Evolutionary conservation across 1,139 yeast genomes (phyloP).

Genomic region (Scheffersomyces cryptocercus): DNA sequence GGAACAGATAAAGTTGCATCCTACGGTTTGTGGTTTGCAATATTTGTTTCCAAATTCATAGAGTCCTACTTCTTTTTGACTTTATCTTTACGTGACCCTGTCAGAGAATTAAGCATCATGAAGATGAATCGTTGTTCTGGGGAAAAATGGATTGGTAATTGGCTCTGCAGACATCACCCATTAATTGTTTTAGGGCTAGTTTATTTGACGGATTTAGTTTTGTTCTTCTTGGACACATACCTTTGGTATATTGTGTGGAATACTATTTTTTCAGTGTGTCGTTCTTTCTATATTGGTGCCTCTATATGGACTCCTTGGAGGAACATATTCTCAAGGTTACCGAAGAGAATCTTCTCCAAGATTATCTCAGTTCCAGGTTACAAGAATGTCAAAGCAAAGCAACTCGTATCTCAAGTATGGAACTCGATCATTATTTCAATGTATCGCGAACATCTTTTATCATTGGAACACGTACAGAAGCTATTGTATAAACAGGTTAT

Average conservation of each 20-base stretch:
- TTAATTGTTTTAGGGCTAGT: conserved; percentile 38
- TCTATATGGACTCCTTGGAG: conserved; percentile 63
- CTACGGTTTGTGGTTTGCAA: conserved; percentile 46
- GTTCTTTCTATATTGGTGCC: conserved; percentile 51
- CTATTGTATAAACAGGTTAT: conserved; percentile 42
- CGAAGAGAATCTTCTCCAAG: conserved; percentile 51
- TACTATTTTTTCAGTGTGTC: conserved; percentile 48
- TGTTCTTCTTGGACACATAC: conserved; percentile 56
- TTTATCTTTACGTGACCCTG: conserved; percentile 45
- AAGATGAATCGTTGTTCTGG: conserved; percentile 42
- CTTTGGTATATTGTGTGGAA: conserved; percentile 60
- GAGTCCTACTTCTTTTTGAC: conserved; percentile 56
- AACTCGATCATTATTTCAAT: conserved; percentile 54
- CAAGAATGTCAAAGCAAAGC: conserved; percentile 31
- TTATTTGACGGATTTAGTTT: conserved; percentile 42
- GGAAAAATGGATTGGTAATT: conserved; percentile 42
- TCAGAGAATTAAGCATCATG: conserved; percentile 48
- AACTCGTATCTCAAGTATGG: conserved; percentile 51
- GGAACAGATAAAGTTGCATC: conserved; percentile 46
- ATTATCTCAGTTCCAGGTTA: conserved; percentile 35
- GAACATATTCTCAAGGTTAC: conserved; percentile 51
- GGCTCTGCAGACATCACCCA: conserved; percentile 43
- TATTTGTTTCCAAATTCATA: conserved; percentile 46
- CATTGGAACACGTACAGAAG: conserved; percentile 51
- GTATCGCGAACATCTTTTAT: conserved; percentile 56